phyloP scores from a whole-genome alignment of 164 flowering plant species.

The Annona squamosa region DNA sequence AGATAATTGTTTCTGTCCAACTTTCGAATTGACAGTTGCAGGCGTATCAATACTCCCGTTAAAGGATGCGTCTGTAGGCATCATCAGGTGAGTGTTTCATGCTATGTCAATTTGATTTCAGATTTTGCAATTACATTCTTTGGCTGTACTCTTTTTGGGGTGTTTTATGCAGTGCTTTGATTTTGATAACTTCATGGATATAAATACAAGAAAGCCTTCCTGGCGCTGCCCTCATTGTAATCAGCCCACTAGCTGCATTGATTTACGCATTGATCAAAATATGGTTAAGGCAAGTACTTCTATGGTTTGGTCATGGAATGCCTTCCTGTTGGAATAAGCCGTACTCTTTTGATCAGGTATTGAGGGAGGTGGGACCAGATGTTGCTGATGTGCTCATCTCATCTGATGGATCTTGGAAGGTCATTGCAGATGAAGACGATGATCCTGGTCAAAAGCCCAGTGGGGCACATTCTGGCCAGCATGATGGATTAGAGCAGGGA shows the following conservation, averaged over 20 bases:
- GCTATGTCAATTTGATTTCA: background rate
- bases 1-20: conserved; percentile 6
- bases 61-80: conserved; percentile 79
- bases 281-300: conserved; percentile 55
- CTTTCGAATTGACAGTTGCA: conserved; percentile 33
- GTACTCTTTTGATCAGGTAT: conserved; percentile 33
- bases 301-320: background rate
- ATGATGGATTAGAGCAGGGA: conserved; percentile 23
- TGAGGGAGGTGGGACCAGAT: conserved; percentile 53
- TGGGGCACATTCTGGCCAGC: conserved; percentile 5
- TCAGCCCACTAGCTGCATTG: conserved; percentile 53
- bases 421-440: conserved; percentile 30
- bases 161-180: conserved; percentile 60
- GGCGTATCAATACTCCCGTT: conserved; percentile 64
- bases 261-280: conserved; percentile 61
- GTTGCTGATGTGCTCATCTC: conserved; percentile 55
- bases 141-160: background rate
- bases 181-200: conserved; percentile 51
- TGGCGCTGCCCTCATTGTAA: conserved; percentile 96
- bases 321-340: background rate
- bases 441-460: conserved; percentile 17
- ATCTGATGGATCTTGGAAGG: conserved; percentile 74
- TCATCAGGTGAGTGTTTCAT: conserved; percentile 47
- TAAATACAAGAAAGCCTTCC: conserved; percentile 64
- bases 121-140: background rate